These are phyloP conservation scores for Xylaria sp. DNA, from an alignment of 2,329 filamentous ascomycete genomes.

Conservation along the genomic window DNA sequence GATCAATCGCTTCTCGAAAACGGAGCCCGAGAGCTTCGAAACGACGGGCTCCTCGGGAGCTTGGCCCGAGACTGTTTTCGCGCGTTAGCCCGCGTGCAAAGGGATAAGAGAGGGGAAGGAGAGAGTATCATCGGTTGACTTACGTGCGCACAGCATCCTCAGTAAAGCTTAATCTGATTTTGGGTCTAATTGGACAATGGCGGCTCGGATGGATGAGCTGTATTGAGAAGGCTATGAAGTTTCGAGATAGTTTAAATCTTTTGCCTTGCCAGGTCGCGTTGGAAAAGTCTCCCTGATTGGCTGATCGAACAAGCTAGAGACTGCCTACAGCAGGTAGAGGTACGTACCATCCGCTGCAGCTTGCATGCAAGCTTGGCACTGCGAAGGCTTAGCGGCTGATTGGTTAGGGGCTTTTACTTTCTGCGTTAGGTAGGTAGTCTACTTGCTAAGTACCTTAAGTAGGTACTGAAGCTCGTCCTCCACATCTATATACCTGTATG, in stretches of 20 bases:
- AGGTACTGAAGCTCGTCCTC: too few species aligned
- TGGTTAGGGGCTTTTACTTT: background rate
- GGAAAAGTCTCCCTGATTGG: conserved; percentile 35
- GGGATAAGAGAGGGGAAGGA: background rate
- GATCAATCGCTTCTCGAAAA: conserved; percentile 95
- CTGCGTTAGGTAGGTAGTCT: background rate
- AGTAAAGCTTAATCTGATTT: conserved; percentile 24
- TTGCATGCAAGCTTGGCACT: background rate
- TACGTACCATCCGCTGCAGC: background rate
- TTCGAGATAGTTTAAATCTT: conserved; percentile 25
- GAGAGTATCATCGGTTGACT: conserved; percentile 24
- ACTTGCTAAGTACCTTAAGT: background rate
- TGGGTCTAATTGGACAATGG: conserved; percentile 31
- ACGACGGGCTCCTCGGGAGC: conserved; percentile 93
- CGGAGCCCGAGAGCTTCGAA: conserved; percentile 93
- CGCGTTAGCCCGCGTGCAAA: conserved; percentile 38
- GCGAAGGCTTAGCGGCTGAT: background rate
- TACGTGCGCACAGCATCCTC: conserved; percentile 63
- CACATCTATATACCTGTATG: too few species aligned
- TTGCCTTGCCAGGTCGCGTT: conserved; percentile 32
- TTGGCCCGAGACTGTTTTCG: conserved; percentile 85
- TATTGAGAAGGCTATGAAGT: conserved; percentile 12
- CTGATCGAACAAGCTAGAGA: conserved; percentile 28
- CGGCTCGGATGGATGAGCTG: conserved; percentile 23
- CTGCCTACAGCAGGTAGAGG: too few species aligned